A percentile compares a stretch with the other conserved stretches of the same genome.
Evolutionary conservation across 768 basidiomycete species (phyloP).

Genomic region (Naganishia friedmannii): DNA sequence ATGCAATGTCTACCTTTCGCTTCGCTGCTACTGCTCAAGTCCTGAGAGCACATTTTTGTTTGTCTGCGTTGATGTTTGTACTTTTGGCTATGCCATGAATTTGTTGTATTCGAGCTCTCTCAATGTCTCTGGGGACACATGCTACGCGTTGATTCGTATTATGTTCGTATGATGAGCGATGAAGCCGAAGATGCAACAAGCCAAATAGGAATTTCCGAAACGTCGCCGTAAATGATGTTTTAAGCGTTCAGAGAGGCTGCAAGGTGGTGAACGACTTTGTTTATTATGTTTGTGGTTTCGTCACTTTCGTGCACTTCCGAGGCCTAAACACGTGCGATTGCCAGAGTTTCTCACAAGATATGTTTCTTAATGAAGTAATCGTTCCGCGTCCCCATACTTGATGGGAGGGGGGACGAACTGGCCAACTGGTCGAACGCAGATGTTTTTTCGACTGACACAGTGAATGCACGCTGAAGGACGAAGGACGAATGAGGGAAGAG

Average conservation of each 20-base stretch:
- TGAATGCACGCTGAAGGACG: no score
- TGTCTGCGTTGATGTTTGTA: background rate
- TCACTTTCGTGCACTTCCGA: background rate
- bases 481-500: no score
- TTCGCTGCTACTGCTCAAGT: no score
- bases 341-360: no score
- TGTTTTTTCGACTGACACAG: no score
- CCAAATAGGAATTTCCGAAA: background rate
- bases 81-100: background rate
- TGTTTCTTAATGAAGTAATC: no score
- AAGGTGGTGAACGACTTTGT: constrained; percentile 6
- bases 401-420: no score
- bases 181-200: background rate
- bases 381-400: no score
- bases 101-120: background rate
- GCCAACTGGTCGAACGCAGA: no score
- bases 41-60: no score
- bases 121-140: background rate
- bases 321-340: no score
- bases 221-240: background rate
- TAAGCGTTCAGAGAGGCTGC: background rate
- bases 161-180: background rate
- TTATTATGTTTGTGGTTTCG: background rate
- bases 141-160: background rate
- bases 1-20: no score